Evolutionary conservation across 768 basidiomycete species (phyloP).

Genomic region (Boletus subparvulus): DNA sequence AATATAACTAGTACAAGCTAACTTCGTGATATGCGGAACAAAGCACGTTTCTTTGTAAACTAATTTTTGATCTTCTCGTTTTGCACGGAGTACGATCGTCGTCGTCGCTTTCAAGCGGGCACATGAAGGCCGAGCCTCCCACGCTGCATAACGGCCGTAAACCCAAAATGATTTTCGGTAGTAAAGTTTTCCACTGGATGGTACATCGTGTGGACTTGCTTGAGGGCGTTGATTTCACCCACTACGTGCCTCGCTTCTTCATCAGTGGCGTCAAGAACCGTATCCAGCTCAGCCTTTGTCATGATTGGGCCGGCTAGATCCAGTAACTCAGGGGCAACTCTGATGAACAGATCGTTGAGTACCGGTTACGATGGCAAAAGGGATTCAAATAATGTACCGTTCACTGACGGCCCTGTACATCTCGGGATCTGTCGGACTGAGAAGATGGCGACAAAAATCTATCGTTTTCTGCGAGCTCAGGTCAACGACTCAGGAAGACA

Average conservation of each 20-base stretch:
- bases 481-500: not conserved
- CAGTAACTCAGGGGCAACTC: not conserved
- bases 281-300: not conserved
- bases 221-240: constrained; percentile 14
- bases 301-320: not conserved
- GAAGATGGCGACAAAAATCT: not conserved
- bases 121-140: not conserved
- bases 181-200: constrained; percentile 12
- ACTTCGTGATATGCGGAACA: too few species aligned
- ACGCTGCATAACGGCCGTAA: constrained; percentile 5
- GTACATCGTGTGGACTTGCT: constrained; percentile 18
- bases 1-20: too few species aligned
- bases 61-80: too few species aligned
- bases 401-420: not conserved
- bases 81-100: too few species aligned
- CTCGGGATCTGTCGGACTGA: constrained; percentile 1
- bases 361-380: not conserved
- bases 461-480: constrained; percentile 6
- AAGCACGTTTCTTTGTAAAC: too few species aligned
- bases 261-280: not conserved
- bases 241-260: constrained; percentile 13
- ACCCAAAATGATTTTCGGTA: constrained; percentile 12
- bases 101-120: not conserved
- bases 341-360: not conserved
- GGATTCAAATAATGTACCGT: not conserved